Conservation (phyloP, 2,329 filamentous ascomycete species). For the Neoascochyta sp. region DNA sequence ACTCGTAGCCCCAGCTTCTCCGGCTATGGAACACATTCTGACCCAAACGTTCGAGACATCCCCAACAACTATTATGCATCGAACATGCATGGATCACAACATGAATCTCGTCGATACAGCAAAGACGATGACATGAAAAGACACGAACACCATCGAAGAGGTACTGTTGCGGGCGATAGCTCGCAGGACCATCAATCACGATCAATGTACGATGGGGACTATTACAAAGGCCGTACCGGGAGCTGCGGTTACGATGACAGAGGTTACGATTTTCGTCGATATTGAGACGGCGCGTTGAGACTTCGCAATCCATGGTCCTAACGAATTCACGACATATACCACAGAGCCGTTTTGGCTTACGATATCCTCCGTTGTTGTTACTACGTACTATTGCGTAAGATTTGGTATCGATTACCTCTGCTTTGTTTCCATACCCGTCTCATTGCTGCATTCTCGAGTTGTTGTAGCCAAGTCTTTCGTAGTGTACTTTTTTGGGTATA, state of each 20-base stretch:
- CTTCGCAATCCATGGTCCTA: no score
- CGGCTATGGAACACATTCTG: slow-evolving; percentile 33
- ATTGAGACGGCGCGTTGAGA: slow-evolving; percentile 16
- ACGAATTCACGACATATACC: no score
- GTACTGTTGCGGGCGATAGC: slow-evolving; percentile 22
- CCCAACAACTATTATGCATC: slow-evolving; percentile 30
- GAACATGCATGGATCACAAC: slow-evolving; percentile 31
- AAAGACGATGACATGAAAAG: slow-evolving; percentile 30
- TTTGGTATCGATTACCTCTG: no score
- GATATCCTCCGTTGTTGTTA: no score
- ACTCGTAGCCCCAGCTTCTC: slow-evolving; percentile 36
- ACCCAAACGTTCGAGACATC: slow-evolving; percentile 31
- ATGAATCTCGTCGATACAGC: slow-evolving; percentile 28
- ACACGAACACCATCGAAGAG: slow-evolving; percentile 24
- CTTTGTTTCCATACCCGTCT: no score
- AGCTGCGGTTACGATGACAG: slow-evolving; percentile 28
- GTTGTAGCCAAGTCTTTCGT: no score
- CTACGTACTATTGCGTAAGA: no score
- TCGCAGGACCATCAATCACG: slow-evolving; percentile 28
- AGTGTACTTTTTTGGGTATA: no score
- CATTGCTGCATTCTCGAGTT: no score
- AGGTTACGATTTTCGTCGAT: slow-evolving; percentile 29
- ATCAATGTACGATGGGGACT: slow-evolving; percentile 31
- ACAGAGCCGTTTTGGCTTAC: no score
- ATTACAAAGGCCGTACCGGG: slow-evolving; percentile 24